Percentiles rank a stretch among this genome's conserved stretches.
These are phyloP conservation scores for Coemansia sp. DNA, from an alignment of 192 early-diverging fungal species.

Conservation along the genomic window DNA sequence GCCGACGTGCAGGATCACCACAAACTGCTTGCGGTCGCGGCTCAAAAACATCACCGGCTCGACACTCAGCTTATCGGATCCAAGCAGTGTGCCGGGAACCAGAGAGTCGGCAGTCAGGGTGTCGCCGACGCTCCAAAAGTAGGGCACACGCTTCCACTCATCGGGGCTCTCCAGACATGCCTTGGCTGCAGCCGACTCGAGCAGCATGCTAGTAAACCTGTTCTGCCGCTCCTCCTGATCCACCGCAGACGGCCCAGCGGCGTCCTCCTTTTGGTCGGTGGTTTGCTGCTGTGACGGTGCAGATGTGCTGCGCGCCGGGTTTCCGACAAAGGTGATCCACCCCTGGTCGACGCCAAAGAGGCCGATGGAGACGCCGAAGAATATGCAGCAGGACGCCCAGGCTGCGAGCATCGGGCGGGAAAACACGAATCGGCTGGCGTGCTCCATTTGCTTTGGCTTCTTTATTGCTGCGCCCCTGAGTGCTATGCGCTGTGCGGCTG, in stretches of 20 bases:
- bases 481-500: slow-evolving; percentile 18
- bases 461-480: neutral
- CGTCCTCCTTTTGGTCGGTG: neutral
- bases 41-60: slow-evolving; percentile 45
- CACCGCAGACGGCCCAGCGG: no score
- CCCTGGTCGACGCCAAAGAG: slow-evolving; percentile 38
- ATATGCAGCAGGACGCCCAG: slow-evolving; percentile 47
- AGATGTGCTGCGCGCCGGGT: neutral
- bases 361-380: slow-evolving; percentile 31
- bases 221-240: slow-evolving; percentile 5
- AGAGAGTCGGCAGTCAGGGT: slow-evolving; percentile 7
- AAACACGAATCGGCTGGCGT: slow-evolving; percentile 16
- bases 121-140: slow-evolving; percentile 26
- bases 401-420: slow-evolving; percentile 42
- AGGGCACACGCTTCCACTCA: slow-evolving; percentile 49
- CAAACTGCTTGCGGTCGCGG: slow-evolving; percentile 46
- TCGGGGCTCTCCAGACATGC: slow-evolving; percentile 31
- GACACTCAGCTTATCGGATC: slow-evolving; percentile 25
- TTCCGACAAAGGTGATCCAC: slow-evolving; percentile 30
- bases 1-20: slow-evolving; percentile 65
- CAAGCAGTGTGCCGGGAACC: slow-evolving; percentile 27
- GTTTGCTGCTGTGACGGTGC: neutral
- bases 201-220: slow-evolving; percentile 10
- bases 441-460: neutral
- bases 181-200: slow-evolving; percentile 24